Evolutionary conservation across 345 rosid species (phyloP).

Genomic region (Nasturtium officinale): DNA sequence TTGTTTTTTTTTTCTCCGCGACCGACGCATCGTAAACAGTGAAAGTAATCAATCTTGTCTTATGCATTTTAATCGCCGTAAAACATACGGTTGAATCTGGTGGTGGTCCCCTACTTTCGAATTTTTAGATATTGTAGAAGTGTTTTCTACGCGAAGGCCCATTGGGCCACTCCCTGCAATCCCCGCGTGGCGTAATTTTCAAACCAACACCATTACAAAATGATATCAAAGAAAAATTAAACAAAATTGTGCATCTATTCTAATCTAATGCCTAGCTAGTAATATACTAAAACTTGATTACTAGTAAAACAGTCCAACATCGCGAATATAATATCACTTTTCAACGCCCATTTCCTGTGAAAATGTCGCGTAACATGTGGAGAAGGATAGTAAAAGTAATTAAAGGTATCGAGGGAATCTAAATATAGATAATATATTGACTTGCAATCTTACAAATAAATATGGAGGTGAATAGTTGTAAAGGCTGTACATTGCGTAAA

Average conservation of each 20-base stretch:
- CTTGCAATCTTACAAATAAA: slow-evolving; percentile 18
- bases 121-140: slow-evolving; percentile 2
- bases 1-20: not conserved
- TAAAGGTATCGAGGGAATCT: not conserved
- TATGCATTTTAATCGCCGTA: not conserved
- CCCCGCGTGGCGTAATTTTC: not conserved
- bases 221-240: no score
- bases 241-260: no score
- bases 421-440: slow-evolving; percentile 35
- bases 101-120: slow-evolving; percentile 5
- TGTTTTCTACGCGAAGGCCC: slow-evolving; percentile 26
- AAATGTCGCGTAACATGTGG: not conserved
- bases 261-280: not conserved
- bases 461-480: slow-evolving; percentile 24
- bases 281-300: not conserved
- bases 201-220: not conserved
- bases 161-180: slow-evolving; percentile 18
- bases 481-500: slow-evolving; percentile 33
- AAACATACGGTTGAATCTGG: not conserved
- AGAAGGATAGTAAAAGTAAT: not conserved
- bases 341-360: not conserved
- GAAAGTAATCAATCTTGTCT: not conserved
- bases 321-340: not conserved
- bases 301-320: not conserved
- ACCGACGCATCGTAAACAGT: not conserved